Percentiles rank a stretch among this genome's conserved stretches.
phyloP scores from a whole-genome alignment of 2,329 filamentous ascomycete genomes.

The Colletotrichum cereale region DNA sequence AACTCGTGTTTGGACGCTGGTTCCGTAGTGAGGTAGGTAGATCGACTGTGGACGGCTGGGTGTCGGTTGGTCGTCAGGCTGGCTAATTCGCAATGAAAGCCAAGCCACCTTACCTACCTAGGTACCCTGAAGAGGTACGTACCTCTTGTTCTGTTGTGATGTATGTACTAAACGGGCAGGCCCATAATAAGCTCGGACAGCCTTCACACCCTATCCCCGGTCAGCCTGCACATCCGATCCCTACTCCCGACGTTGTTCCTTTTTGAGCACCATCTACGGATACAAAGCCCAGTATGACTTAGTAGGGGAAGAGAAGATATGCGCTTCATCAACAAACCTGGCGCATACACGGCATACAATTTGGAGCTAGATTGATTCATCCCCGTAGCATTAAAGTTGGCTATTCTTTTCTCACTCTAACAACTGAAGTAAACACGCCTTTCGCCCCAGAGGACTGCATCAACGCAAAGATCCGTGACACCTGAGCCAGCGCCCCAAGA shows the following conservation, averaged over 20 bases:
- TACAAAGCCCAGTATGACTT: not conserved
- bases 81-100: constrained; percentile 28
- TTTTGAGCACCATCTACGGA: not conserved
- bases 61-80: constrained; percentile 30
- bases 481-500: constrained; percentile 20
- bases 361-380: constrained; percentile 19
- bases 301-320: not conserved
- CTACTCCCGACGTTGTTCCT: not conserved
- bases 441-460: constrained; percentile 20
- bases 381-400: constrained; percentile 39
- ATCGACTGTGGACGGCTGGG: constrained; percentile 22
- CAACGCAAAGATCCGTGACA: constrained; percentile 22
- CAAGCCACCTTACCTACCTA: constrained; percentile 16
- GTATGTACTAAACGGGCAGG: constrained; percentile 20
- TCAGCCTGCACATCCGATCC: constrained; percentile 11
- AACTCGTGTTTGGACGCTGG: constrained; percentile 14
- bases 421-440: constrained; percentile 40
- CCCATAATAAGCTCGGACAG: constrained; percentile 25
- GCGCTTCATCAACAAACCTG: too few species aligned
- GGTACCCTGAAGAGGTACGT: constrained; percentile 16
- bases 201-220: not conserved
- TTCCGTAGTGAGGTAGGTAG: constrained; percentile 14
- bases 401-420: constrained; percentile 40
- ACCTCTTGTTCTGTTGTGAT: constrained; percentile 1
- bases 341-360: not conserved